Evolutionary conservation across 2,329 filamentous ascomycete genomes (phyloP), one percentile per base, ranked within the genome.

Genomic region (Aspergillus hortae): DNA sequence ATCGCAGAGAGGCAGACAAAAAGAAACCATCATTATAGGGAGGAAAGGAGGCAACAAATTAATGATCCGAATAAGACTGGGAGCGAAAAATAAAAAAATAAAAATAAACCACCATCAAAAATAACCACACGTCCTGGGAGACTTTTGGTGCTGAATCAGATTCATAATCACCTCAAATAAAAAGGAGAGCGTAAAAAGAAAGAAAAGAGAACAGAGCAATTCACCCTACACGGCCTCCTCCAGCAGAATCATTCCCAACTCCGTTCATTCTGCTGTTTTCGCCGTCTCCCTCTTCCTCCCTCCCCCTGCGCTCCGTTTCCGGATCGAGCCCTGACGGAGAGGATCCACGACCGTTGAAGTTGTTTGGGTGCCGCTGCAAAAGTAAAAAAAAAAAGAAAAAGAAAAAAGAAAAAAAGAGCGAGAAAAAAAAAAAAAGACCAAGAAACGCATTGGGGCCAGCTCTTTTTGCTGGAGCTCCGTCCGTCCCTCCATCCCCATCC

Each of bases 331-430:
- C 59, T 65, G 62, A 62, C 57, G 62, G 64, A 33, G 59, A 30
- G 63, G 65, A 65, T 67, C 64, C 65, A 65, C 63, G 61, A 59
- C 58, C 61, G 59, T 66, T 66, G 54, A 59, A 57, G 48, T 47
- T 47, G 27, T 30, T 30, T 30, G 27, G 27, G 10, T 9, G 27
- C 27, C 45, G 25, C 40, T 49, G 42, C 42, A 48, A 33, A 49
- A 49, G 44, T 19, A 45, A 47, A 49, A 51, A 54, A 47, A 46
- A 48, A 52, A 52, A 52, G 54, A 49, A 50, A 41, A 25, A 42
- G 32, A 19, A 49, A 46, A 51, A 47, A 48, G 46, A 52, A 50
- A 45, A 47, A 35, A n/a, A 48, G 47, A 48, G 45, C 6, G 23
- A 23, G 52, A 55, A 46, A 23, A 54, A 55, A 48, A 48, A 55